Conservation (phyloP, 768 basidiomycete genomes). For the Phaeolepiota aurea region DNA sequence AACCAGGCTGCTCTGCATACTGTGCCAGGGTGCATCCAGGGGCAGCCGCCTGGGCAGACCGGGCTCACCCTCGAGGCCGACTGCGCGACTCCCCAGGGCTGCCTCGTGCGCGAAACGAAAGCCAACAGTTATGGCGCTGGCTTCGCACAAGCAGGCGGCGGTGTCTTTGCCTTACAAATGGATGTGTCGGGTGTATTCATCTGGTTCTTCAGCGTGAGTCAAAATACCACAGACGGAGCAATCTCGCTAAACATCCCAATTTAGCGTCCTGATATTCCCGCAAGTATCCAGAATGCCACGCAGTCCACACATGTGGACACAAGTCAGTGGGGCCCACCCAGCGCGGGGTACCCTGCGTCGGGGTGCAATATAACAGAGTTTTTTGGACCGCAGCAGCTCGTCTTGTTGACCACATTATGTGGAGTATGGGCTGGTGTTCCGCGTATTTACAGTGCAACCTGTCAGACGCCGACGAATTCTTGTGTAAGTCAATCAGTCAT, state of each 20-base stretch:
- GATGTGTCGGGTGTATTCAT: conserved; percentile 35
- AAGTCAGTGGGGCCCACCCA: conserved; percentile 48
- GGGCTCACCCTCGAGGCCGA: conserved; percentile 45
- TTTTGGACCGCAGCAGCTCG: conserved; percentile 58
- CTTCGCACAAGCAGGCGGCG: conserved; percentile 66
- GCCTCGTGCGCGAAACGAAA: conserved; percentile 51
- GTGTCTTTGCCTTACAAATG: conserved; percentile 70
- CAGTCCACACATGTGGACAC: conserved; percentile 27
- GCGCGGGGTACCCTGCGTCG: conserved; percentile 50
- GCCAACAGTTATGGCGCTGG: conserved; percentile 56
- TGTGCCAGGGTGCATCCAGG: conserved; percentile 29
- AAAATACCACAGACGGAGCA: neutral
- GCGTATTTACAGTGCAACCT: conserved; percentile 31
- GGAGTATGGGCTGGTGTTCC: conserved; percentile 43
- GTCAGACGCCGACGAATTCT: conserved; percentile 25
- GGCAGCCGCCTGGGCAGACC: conserved; percentile 29
- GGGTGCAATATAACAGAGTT: conserved; percentile 46
- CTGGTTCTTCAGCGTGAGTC: conserved; percentile 38
- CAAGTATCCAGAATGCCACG: conserved; percentile 22
- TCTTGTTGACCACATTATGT: conserved; percentile 64
- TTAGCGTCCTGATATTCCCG: conserved; percentile 37
- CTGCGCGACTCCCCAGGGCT: conserved; percentile 56
- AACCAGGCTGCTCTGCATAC: conserved; percentile 84
- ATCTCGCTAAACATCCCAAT: neutral
- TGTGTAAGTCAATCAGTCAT: conserved; percentile 21